Percentiles rank a stretch among this genome's conserved stretches.
Conservation (phyloP, 306 rosid species). For the Citrullus mucosospermus region DNA sequence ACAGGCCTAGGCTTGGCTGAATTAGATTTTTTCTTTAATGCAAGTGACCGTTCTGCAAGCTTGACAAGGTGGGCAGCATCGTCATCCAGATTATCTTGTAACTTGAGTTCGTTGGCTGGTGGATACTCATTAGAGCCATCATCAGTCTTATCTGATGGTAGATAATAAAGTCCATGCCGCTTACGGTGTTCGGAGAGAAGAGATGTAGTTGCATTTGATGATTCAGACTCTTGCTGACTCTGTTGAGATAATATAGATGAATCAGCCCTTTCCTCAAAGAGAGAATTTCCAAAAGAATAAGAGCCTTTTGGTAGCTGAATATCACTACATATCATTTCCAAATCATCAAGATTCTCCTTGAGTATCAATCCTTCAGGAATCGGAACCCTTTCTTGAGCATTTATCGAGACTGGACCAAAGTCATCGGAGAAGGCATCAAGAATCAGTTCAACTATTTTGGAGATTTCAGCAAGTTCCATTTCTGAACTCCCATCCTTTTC, state of each 20-base stretch:
- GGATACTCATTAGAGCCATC: conserved; percentile 47
- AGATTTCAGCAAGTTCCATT: conserved; percentile 28
- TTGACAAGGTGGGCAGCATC: conserved; percentile 55
- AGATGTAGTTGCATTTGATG: conserved; percentile 54
- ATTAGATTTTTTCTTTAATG: conserved; percentile 55
- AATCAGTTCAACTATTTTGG: conserved; percentile 31
- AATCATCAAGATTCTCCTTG: conserved; percentile 58
- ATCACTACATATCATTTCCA: conserved; percentile 48
- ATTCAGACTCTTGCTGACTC: conserved; percentile 34
- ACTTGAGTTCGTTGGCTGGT: conserved; percentile 56
- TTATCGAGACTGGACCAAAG: conserved; percentile 65
- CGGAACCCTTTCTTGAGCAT: conserved; percentile 70
- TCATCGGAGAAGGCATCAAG: conserved; percentile 42
- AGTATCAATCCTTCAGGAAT: conserved; percentile 70
- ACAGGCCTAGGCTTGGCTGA: conserved; percentile 74
- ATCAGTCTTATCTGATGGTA: conserved; percentile 61
- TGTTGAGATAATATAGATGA: conserved; percentile 24
- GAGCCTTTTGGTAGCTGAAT: conserved; percentile 36
- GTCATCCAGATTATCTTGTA: conserved; percentile 20
- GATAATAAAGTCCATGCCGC: conserved; percentile 85
- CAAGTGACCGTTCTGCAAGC: conserved; percentile 61
- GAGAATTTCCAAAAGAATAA: conserved; percentile 31
- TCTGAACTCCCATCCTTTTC: conserved; percentile 22
- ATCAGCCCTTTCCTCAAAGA: conserved; percentile 17
- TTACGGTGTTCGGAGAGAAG: conserved; percentile 73